phyloP scores from a whole-genome alignment of 2,329 filamentous ascomycete genomes.

The Cordyceps farinosa region DNA sequence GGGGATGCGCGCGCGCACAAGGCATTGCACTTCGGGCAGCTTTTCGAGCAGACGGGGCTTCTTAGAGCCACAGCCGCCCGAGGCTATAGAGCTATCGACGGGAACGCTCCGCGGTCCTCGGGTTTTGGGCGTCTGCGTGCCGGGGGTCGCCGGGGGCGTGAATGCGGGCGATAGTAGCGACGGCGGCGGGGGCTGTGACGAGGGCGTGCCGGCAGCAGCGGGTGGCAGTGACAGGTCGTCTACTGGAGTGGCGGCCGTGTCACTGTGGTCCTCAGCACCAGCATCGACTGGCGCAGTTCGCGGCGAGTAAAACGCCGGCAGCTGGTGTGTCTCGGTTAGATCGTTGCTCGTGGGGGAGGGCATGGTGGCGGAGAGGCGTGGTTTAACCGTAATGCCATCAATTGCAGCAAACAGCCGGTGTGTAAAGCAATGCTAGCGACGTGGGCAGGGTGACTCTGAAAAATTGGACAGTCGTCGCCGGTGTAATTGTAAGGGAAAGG shows the following conservation, averaged over 20 bases:
- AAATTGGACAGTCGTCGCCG: not conserved
- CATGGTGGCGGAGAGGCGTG: not conserved
- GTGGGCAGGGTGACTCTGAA: not conserved
- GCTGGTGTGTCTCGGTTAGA: slow-evolving; percentile 23
- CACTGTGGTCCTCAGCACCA: slow-evolving; percentile 18
- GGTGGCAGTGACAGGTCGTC: slow-evolving; percentile 37
- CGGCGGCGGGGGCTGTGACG: slow-evolving; percentile 42
- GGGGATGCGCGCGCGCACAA: slow-evolving; percentile 91
- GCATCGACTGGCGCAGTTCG: slow-evolving; percentile 24
- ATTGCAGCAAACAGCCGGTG: not conserved
- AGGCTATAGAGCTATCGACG: slow-evolving; percentile 56
- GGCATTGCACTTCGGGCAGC: slow-evolving; percentile 84
- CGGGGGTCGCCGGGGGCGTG: slow-evolving; percentile 66
- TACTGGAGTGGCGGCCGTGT: slow-evolving; percentile 20
- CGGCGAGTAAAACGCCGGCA: slow-evolving; percentile 40
- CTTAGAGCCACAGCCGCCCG: slow-evolving; percentile 59
- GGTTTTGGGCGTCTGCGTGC: slow-evolving; percentile 49
- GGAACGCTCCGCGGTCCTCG: slow-evolving; percentile 50
- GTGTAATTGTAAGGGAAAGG: not conserved
- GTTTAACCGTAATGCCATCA: not conserved
- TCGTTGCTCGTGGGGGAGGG: slow-evolving; percentile 19
- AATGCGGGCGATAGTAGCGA: slow-evolving; percentile 86
- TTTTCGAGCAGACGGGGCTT: slow-evolving; percentile 69
- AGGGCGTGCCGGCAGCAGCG: slow-evolving; percentile 3
- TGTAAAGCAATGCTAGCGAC: not conserved